These are phyloP conservation scores for Astrothelium macrocarpum DNA, from an alignment of 495 filamentous ascomycete genomes.

Conservation along the genomic window DNA sequence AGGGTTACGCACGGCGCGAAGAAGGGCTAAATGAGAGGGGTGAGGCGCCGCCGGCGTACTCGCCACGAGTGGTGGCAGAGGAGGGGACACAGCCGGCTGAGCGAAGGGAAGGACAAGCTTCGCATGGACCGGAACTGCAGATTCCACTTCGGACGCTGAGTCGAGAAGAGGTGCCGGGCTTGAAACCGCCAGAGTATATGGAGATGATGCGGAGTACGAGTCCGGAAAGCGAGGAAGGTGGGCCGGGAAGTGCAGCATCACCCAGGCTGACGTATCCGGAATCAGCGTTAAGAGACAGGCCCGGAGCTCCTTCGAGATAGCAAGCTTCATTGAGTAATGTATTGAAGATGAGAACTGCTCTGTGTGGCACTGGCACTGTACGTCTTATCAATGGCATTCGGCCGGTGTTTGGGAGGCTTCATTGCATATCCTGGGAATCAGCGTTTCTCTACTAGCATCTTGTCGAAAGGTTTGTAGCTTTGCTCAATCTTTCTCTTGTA, in stretches of 20 bases:
- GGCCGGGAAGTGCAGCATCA: not conserved
- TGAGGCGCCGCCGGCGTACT: slow-evolving; percentile 36
- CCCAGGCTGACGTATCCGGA: not conserved
- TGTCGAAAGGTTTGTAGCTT: not conserved
- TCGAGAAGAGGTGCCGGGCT: slow-evolving; percentile 18
- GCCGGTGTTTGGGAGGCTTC: not conserved
- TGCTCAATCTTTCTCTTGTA: not conserved
- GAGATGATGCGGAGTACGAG: slow-evolving; percentile 3
- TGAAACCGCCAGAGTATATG: slow-evolving; percentile 29
- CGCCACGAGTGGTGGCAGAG: slow-evolving; percentile 13
- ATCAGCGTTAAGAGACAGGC: not conserved
- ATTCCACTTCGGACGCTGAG: slow-evolving; percentile 28
- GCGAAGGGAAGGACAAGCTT: slow-evolving; percentile 10
- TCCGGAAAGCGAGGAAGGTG: not conserved
- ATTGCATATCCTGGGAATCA: not conserved
- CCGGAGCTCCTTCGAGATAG: not conserved
- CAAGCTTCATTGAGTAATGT: not conserved
- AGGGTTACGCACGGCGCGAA: slow-evolving; percentile 19
- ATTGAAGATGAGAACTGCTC: not conserved
- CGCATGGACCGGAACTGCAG: not conserved
- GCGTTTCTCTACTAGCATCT: not conserved
- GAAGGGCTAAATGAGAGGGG: slow-evolving; percentile 37
- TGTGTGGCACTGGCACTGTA: too few relatives aligned
- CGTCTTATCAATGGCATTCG: not conserved
- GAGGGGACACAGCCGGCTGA: slow-evolving; percentile 4